These are phyloP conservation scores for Cicer judaicum DNA, from an alignment of 306 rosid genomes.

Conservation along the genomic window DNA sequence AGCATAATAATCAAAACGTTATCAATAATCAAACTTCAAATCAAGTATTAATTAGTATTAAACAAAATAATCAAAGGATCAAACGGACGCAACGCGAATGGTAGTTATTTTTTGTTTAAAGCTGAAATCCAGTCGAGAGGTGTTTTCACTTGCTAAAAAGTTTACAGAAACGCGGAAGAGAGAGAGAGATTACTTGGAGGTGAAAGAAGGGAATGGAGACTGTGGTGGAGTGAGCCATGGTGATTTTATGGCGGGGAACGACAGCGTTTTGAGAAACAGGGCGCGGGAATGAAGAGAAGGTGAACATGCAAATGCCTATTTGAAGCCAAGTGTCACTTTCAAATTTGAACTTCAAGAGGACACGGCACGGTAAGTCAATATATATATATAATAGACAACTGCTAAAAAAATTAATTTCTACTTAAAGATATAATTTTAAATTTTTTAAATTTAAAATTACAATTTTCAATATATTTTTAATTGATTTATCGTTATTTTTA, in stretches of 20 bases:
- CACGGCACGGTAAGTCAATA: background rate
- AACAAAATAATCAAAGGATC: slow-evolving; percentile 31
- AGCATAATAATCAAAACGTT: slow-evolving; percentile 3
- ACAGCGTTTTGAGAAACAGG: slow-evolving; percentile 46
- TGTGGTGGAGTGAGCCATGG: slow-evolving; percentile 56
- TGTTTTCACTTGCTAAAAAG: background rate
- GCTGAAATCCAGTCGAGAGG: background rate
- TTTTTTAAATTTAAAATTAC: too few species aligned
- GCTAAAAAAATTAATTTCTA: too few species aligned
- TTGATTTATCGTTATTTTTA: too few species aligned
- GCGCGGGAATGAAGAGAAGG: slow-evolving; percentile 44
- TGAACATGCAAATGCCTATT: background rate
- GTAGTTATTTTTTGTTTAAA: background rate
- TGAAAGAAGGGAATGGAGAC: slow-evolving; percentile 73
- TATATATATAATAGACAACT: too few species aligned
- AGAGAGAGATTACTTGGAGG: slow-evolving; percentile 56
- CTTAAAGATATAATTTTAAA: too few species aligned
- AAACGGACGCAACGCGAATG: slow-evolving; percentile 9
- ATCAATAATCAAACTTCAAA: background rate
- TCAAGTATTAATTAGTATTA: background rate
- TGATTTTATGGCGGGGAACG: slow-evolving; percentile 48
- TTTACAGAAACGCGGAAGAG: background rate
- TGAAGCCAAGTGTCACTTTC: background rate
- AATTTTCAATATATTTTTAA: too few species aligned
- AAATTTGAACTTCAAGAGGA: background rate